Evolutionary conservation across 768 basidiomycete species (phyloP).

Genomic region (Termitomyces eurrhizus): DNA sequence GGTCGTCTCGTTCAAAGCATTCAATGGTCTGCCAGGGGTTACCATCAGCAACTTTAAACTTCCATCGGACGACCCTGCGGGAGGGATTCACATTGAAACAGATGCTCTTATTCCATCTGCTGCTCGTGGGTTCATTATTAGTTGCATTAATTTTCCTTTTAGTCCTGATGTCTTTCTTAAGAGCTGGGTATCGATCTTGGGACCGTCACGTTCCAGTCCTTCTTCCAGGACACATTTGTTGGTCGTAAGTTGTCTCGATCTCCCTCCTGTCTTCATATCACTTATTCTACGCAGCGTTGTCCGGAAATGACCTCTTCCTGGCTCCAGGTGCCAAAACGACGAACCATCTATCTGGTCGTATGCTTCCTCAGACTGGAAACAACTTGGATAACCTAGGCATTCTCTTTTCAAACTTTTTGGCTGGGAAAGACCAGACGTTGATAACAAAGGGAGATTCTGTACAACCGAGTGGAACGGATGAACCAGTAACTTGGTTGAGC

Average conservation of each 20-base stretch:
- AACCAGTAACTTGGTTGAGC: slow-evolving; percentile 58
- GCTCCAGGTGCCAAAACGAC: slow-evolving; percentile 42
- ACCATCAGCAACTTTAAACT: slow-evolving; percentile 69
- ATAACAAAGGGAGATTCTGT: slow-evolving; percentile 57
- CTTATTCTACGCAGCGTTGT: slow-evolving; percentile 39
- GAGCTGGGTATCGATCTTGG: slow-evolving; percentile 72
- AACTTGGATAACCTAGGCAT: slow-evolving; percentile 50
- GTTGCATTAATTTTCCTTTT: neutral
- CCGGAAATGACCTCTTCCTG: slow-evolving; percentile 45
- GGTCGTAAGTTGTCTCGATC: slow-evolving; percentile 49
- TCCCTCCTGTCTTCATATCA: neutral
- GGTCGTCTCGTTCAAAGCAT: slow-evolving; percentile 60
- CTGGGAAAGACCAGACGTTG: slow-evolving; percentile 60
- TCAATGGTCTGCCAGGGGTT: slow-evolving; percentile 67
- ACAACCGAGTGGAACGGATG: slow-evolving; percentile 48
- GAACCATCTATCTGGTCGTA: slow-evolving; percentile 58
- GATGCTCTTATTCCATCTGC: slow-evolving; percentile 63
- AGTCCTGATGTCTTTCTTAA: slow-evolving; percentile 23
- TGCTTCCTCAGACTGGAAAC: slow-evolving; percentile 56
- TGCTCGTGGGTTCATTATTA: slow-evolving; percentile 44
- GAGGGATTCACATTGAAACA: slow-evolving; percentile 69
- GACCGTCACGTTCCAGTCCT: slow-evolving; percentile 57
- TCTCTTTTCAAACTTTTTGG: slow-evolving; percentile 65
- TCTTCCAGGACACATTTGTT: slow-evolving; percentile 50
- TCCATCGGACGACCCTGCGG: slow-evolving; percentile 62